Conservation (phyloP, 352 stramenopile species). For the Hyaloperonospora arabidopsidis region DNA sequence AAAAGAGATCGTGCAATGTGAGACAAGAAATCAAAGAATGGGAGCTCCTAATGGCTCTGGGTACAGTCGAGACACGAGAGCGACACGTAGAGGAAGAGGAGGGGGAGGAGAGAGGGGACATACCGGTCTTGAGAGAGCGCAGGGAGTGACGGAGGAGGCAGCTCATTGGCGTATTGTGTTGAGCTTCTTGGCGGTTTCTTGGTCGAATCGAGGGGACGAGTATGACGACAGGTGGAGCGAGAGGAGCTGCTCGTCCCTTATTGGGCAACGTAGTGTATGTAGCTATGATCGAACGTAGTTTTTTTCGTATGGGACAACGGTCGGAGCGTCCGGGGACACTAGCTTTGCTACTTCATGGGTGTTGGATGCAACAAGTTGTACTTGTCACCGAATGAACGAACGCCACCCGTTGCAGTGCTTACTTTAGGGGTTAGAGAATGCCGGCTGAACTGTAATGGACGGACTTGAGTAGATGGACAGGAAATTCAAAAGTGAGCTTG, state of each 20-base stretch:
- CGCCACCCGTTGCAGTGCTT: no score
- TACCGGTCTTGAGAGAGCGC: constrained; percentile 72
- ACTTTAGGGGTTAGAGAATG: no score
- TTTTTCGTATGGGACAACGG: no score
- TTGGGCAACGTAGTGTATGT: constrained; percentile 6
- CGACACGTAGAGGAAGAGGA: constrained; percentile 1
- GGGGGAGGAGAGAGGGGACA: constrained; percentile 17
- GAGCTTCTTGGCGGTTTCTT: no score
- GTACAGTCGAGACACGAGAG: no score
- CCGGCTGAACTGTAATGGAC: no score
- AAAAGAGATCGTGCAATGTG: background rate
- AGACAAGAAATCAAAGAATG: constrained; percentile 9
- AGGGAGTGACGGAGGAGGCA: constrained; percentile 73
- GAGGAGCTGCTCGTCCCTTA: constrained; percentile 18
- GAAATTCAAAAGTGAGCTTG: no score
- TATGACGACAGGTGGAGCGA: background rate
- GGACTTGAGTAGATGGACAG: no score
- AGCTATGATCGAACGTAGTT: background rate
- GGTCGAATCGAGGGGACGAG: no score
- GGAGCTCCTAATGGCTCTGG: background rate
- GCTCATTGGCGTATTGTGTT: no score
- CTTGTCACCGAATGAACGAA: constrained; percentile 5
- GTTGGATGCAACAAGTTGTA: no score
- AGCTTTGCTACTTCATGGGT: background rate
- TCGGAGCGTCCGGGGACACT: constrained; percentile 6